Base-by-base conservation (phyloP, 176 grass and related monocot species). In the Carex littledalei region DNA sequence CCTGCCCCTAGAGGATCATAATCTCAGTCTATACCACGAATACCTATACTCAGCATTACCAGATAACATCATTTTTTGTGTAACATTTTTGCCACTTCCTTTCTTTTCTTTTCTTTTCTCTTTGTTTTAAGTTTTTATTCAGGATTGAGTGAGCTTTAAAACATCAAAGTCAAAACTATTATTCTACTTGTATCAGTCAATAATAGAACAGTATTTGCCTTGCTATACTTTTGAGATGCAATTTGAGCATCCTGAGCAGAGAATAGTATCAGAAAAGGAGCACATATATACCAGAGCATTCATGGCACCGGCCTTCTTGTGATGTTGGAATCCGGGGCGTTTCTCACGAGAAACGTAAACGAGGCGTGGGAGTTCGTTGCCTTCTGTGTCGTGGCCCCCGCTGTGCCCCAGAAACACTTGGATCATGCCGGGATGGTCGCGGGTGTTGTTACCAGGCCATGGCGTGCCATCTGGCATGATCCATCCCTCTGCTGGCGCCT, bases 231-330 rank as follows among this genome's bases (percentile, higher is more conserved):
- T 2, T 60, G 18, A 50, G 41, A 74, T 49, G 1, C n/a, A 24
- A 52, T 75, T 5, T 14, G 41, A 52, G 10, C 43, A 14, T 39
- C 16, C 2, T 81, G 35, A 45, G 34, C 18, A 24, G 32, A 85
- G 77, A 47, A 80, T 3, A 73, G 29, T 14, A 32, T 75, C 73
- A 60, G 31, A 47, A 83, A 43, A 12, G 58, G 15, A 4, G n/a
- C 63, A 50, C 7, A 49, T 89, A 50, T 4, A 49, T 89, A 97
- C 96, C 76, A 99, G 85, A 26, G 95, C 87, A 92, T 96, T 99
- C 97, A 99, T 99, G 85, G 97, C 97, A 24, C 97, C 97, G 26
- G 97, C 97, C 87, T 99, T 99, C 97, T 99, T 99, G 88, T 99
- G 93, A 86, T 96, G 97, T 86, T 95, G 88, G 82, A 99, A 99